Percentiles rank a stretch among this genome's conserved stretches.
Evolutionary conservation across 352 stramenopile species (phyloP).

Genomic region (Globisporangium abappressorium): DNA sequence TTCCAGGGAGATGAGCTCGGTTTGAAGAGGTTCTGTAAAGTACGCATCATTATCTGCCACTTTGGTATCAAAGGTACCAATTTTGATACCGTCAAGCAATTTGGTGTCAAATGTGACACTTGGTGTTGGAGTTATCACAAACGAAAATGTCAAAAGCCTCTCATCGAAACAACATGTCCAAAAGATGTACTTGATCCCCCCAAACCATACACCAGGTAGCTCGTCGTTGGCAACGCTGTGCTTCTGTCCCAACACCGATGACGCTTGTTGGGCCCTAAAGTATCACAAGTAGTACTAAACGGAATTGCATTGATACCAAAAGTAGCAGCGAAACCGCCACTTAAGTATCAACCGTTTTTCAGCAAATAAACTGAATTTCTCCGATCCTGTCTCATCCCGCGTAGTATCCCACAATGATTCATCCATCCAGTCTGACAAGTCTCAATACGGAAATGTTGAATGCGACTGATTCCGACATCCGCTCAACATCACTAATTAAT

Average conservation of each 20-base stretch:
- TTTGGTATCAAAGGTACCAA: background rate
- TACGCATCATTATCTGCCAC: background rate
- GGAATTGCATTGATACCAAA: background rate
- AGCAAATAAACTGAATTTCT: background rate
- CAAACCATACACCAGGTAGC: too few relatives aligned
- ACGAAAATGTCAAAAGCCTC: background rate
- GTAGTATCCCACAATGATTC: background rate
- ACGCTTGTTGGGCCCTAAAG: background rate
- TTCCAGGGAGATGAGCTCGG: background rate
- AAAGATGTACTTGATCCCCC: too few relatives aligned
- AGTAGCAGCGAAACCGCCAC: background rate
- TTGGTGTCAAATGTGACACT: background rate
- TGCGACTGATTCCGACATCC: background rate
- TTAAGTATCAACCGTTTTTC: background rate
- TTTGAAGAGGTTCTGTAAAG: background rate
- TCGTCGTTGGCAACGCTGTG: too few relatives aligned
- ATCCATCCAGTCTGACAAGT: background rate
- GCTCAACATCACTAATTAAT: background rate
- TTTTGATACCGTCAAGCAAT: background rate
- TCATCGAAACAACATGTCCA: too few relatives aligned
- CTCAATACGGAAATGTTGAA: background rate
- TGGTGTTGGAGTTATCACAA: background rate
- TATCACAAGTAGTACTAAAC: background rate
- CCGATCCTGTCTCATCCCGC: background rate
- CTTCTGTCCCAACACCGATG: too few relatives aligned